Evolutionary conservation across 257 asterid genomes (phyloP).

Genomic region (Solanum okadae): DNA sequence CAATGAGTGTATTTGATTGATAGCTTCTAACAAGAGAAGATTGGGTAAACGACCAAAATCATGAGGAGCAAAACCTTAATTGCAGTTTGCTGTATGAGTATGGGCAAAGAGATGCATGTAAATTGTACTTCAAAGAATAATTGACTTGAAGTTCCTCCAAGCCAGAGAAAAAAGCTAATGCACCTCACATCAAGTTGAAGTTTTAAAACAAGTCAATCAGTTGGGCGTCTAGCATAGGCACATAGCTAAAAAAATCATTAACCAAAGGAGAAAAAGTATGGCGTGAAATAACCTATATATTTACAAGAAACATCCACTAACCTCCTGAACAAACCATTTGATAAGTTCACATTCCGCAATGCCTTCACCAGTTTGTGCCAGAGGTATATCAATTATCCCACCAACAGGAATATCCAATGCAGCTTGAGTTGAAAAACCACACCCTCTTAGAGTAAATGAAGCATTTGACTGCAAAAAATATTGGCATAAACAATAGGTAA

Average conservation of each 20-base stretch:
- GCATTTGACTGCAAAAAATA: conserved; percentile 22
- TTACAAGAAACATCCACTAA: conserved; percentile 21
- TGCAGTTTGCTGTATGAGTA: neutral
- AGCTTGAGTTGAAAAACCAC: conserved; percentile 47
- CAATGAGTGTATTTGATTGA: neutral
- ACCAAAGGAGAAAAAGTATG: neutral
- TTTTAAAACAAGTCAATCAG: neutral
- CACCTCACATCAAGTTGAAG: neutral
- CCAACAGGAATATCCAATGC: conserved; percentile 28
- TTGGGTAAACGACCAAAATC: neutral
- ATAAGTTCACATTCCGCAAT: conserved; percentile 98
- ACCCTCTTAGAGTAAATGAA: conserved; percentile 29
- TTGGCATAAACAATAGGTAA: neutral
- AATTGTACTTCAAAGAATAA: neutral
- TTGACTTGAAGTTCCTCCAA: neutral
- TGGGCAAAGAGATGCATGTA: neutral
- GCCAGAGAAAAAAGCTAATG: neutral
- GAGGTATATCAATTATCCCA: conserved; percentile 67
- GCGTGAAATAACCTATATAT: neutral
- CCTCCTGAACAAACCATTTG: conserved; percentile 93
- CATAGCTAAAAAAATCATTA: neutral
- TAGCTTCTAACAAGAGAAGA: neutral
- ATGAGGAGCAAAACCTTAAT: neutral
- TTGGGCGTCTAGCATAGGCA: neutral
- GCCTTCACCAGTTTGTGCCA: conserved; percentile 99